Evolutionary conservation across 768 basidiomycete genomes (phyloP), one percentile per base, ranked within the genome.

Genomic region (Cystoderma amianthinum): DNA sequence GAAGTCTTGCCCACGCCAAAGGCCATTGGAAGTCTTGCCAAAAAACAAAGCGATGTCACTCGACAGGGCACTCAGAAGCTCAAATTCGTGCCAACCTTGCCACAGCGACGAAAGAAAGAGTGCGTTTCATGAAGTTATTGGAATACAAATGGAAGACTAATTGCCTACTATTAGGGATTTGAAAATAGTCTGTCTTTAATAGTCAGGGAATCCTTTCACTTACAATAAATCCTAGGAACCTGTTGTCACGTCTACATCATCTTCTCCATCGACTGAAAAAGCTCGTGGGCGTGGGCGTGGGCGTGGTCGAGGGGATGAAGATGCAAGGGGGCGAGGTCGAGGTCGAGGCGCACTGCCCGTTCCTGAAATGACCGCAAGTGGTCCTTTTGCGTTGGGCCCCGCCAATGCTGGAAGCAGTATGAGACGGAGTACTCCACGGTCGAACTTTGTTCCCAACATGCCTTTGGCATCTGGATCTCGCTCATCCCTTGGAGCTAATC

Each of bases 301-400:
- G 12, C 59, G 63, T 34, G 68, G 68, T 13, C 62, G 72, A 3
- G 75, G 72, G 1, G 72, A 36, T 4, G 72, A 68, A 2, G 69
- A 67, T 34, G 76, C 65, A 5, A 62, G 68, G 28, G 76, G 80
- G 5, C 56, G 73, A 40, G 76, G 78, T n/a, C 59, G 72, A 9
- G 79, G 76, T 36, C 61, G 73, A 23, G 75, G 72, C 32, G 74
- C 65, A 3, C 48, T 76, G 19, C 73, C 80, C 36, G 60, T 73
- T 2, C 65, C 65, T 5, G 81, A 85, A 62, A 87, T 91, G 87
- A 82, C 76, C 13, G 88, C 88, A 1, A 88, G 85, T 52, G 88
- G 88, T 3, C 88, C 88, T 11, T 91, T 91, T 51, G 85, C 88
- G 15, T 81, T 91, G 79, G 88, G 88, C 16, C 88, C 88, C 23